Percentiles rank a stretch among this genome's conserved stretches.
Conservation (phyloP, 768 basidiomycete genomes). For the Mycena polygramma region DNA sequence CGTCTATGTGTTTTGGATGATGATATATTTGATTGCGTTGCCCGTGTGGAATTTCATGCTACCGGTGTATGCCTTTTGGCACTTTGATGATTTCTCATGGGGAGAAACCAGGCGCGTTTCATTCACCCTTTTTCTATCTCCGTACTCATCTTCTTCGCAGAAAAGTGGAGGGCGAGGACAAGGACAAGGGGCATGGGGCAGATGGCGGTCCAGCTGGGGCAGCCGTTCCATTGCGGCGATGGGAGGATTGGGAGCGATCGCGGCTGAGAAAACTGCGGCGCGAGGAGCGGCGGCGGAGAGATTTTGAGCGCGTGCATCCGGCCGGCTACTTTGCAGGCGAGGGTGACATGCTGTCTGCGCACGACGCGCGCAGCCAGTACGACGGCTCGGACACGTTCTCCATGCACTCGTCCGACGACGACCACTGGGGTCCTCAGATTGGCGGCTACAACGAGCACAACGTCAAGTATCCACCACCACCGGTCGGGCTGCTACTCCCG, state of each 20-base stretch:
- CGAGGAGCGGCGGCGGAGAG: slow-evolving; percentile 84
- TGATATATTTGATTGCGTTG: slow-evolving; percentile 91
- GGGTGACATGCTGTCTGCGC: slow-evolving; percentile 72
- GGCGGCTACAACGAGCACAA: slow-evolving; percentile 95
- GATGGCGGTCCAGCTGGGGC: slow-evolving; percentile 63
- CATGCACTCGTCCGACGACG: slow-evolving; percentile 89
- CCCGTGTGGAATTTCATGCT: slow-evolving; percentile 97
- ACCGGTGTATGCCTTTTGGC: slow-evolving; percentile 98
- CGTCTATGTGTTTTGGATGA: slow-evolving; percentile 98
- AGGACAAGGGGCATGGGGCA: slow-evolving; percentile 80
- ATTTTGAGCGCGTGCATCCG: slow-evolving; percentile 85
- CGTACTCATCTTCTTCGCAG: slow-evolving; percentile 56
- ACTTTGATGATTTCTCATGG: slow-evolving; percentile 99
- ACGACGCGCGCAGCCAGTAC: slow-evolving; percentile 71
- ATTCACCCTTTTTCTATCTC: not conserved
- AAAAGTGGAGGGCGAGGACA: slow-evolving; percentile 90
- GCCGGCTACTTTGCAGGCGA: slow-evolving; percentile 74
- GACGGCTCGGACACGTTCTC: slow-evolving; percentile 88
- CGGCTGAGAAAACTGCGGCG: slow-evolving; percentile 91
- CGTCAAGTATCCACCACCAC: slow-evolving; percentile 85
- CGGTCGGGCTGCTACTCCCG: slow-evolving; percentile 72
- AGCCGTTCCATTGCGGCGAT: slow-evolving; percentile 92
- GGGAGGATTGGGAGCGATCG: slow-evolving; percentile 99
- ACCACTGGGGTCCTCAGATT: slow-evolving; percentile 96
- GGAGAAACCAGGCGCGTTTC: slow-evolving; percentile 91